A percentile compares a stretch with the other conserved stretches of the same genome.
These are phyloP conservation scores for Sclerotinia spermophila DNA, from an alignment of 2,329 filamentous ascomycete genomes.

Conservation along the genomic window DNA sequence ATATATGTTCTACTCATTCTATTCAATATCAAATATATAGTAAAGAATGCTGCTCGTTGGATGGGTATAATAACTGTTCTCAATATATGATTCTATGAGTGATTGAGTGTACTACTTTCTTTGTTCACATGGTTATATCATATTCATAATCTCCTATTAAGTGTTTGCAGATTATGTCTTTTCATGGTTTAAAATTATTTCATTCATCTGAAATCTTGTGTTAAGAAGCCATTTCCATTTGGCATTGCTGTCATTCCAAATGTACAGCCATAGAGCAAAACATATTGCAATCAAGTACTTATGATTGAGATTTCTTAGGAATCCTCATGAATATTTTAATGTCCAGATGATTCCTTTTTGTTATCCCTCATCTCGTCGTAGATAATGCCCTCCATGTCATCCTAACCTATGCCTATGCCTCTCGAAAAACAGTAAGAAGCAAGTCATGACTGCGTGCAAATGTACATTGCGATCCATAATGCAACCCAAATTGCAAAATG, in stretches of 20 bases:
- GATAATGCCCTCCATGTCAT: slow-evolving; percentile 4
- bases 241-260: slow-evolving; percentile 14
- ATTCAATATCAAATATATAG: no score
- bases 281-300: slow-evolving; percentile 11
- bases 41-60: no score
- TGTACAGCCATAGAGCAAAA: slow-evolving; percentile 17
- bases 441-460: slow-evolving; percentile 28
- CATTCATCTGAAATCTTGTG: slow-evolving; percentile 6
- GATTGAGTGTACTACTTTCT: neutral
- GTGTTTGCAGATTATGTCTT: neutral
- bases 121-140: neutral
- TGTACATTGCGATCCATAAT: slow-evolving; percentile 31
- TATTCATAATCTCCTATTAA: neutral
- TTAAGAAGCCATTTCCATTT: slow-evolving; percentile 1
- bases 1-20: no score
- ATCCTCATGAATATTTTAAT: slow-evolving; percentile 2
- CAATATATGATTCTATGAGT: no score
- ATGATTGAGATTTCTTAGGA: slow-evolving; percentile 1
- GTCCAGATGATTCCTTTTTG: slow-evolving; percentile 7
- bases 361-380: slow-evolving; percentile 1
- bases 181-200: slow-evolving; percentile 4
- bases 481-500: slow-evolving; percentile 31
- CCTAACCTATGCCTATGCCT: slow-evolving; percentile 13
- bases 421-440: slow-evolving; percentile 19
- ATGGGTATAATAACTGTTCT: no score